Percentiles rank a stretch among this genome's conserved stretches.
Evolutionary conservation across 2,329 filamentous ascomycete species (phyloP).

Genomic region (Neurospora crassa): DNA sequence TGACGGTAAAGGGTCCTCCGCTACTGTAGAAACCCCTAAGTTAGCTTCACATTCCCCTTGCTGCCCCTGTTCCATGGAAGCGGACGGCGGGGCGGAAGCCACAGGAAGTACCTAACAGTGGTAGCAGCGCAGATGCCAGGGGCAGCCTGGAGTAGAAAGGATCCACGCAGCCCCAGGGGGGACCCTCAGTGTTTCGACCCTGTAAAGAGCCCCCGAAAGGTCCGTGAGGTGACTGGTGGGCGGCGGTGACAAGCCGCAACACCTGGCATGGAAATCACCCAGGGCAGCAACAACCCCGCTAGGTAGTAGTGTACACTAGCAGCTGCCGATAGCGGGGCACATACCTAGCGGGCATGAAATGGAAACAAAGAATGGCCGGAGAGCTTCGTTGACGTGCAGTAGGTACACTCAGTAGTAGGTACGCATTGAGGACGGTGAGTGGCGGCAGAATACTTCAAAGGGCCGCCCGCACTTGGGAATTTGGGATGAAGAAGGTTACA

Average conservation of each 20-base stretch:
- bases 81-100: not conserved
- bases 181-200: not conserved
- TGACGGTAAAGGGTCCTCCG: not conserved
- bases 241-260: not conserved
- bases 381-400: not conserved
- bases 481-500: not conserved
- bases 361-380: not conserved
- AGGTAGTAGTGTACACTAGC: too few relatives aligned
- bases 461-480: not conserved
- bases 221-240: not conserved
- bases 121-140: too few relatives aligned
- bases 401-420: too few relatives aligned
- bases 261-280: too few relatives aligned
- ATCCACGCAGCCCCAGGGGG: not conserved
- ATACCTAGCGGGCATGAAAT: not conserved
- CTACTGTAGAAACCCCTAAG: not conserved
- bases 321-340: not conserved
- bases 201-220: not conserved
- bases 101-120: not conserved
- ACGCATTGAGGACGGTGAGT: slow-evolving; percentile 1
- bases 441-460: not conserved
- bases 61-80: not conserved
- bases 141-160: not conserved
- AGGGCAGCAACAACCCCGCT: not conserved
- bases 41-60: not conserved